Conservation (phyloP, 2,329 filamentous ascomycete genomes). For the Hymenotorrendiella dingleyae region DNA sequence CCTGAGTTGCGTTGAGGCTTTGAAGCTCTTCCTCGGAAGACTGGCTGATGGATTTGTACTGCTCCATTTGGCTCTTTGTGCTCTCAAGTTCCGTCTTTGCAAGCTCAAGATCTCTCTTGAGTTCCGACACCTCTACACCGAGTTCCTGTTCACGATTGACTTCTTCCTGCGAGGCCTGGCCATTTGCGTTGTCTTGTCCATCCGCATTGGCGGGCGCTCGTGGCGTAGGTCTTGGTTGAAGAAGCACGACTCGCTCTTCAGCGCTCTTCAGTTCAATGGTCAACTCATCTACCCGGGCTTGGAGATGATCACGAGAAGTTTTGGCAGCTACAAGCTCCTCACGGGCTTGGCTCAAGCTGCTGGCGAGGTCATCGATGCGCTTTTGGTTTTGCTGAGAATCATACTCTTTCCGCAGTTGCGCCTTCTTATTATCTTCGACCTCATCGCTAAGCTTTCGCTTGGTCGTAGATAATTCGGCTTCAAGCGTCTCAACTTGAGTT, state of each 20-base stretch:
- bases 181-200: slow-evolving; percentile 37
- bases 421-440: slow-evolving; percentile 76
- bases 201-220: slow-evolving; percentile 41
- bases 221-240: slow-evolving; percentile 73
- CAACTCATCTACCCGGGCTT: slow-evolving; percentile 82
- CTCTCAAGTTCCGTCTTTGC: slow-evolving; percentile 74
- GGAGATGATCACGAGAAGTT: slow-evolving; percentile 83
- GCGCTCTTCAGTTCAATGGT: slow-evolving; percentile 82
- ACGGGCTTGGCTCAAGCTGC: slow-evolving; percentile 70
- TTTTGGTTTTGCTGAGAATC: slow-evolving; percentile 84
- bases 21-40: slow-evolving; percentile 81
- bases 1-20: slow-evolving; percentile 71
- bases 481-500: slow-evolving; percentile 68
- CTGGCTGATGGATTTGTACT: slow-evolving; percentile 85
- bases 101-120: slow-evolving; percentile 82
- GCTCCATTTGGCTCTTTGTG: slow-evolving; percentile 73
- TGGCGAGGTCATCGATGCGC: slow-evolving; percentile 84
- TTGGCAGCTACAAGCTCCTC: slow-evolving; percentile 84
- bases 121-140: slow-evolving; percentile 73
- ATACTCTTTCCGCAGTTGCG: slow-evolving; percentile 78
- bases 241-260: slow-evolving; percentile 76
- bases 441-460: slow-evolving; percentile 83
- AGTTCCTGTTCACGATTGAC: slow-evolving; percentile 73
- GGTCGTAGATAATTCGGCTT: slow-evolving; percentile 68
- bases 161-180: slow-evolving; percentile 46